Evolutionary conservation across 768 basidiomycete genomes (phyloP).

Genomic region (Lactarius pseudohatsudake): DNA sequence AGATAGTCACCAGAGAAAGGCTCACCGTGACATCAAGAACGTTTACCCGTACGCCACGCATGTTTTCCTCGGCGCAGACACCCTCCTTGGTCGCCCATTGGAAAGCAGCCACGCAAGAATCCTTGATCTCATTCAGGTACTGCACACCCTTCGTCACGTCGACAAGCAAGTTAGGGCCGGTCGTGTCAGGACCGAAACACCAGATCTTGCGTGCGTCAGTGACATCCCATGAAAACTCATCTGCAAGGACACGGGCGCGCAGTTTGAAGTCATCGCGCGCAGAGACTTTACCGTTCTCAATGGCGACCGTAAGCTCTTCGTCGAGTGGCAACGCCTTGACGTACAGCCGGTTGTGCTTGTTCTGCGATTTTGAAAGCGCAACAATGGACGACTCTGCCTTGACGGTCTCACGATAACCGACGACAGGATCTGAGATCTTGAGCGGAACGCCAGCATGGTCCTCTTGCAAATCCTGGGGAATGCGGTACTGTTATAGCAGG

Average conservation of each 20-base stretch:
- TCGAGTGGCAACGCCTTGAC: conserved; percentile 91
- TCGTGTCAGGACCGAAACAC: conserved; percentile 99
- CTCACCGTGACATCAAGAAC: conserved; percentile 91
- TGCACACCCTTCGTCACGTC: conserved; percentile 99
- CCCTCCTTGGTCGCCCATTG: conserved; percentile 99
- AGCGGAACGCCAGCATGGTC: conserved; percentile 99
- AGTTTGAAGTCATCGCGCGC: conserved; percentile 97
- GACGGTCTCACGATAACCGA: conserved; percentile 97
- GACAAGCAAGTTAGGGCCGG: conserved; percentile 94
- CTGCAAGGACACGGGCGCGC: conserved; percentile 93
- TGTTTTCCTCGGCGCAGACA: conserved; percentile 94
- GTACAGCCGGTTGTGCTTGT: conserved; percentile 99
- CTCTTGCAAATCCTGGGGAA: conserved; percentile 88
- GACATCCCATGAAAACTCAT: conserved; percentile 97
- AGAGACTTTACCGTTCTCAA: conserved; percentile 81
- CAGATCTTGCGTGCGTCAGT: conserved; percentile 99
- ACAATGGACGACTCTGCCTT: conserved; percentile 93
- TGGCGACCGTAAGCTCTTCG: conserved; percentile 91
- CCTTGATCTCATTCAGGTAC: conserved; percentile 99
- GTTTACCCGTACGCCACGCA: conserved; percentile 98
- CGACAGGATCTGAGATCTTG: conserved; percentile 97
- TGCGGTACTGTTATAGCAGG: conserved; percentile 1
- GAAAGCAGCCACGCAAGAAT: conserved; percentile 98
- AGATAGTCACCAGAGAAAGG: conserved; percentile 17
- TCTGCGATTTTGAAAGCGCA: conserved; percentile 98